phyloP scores from a whole-genome alignment of 2,329 filamentous ascomycete species.

The Ophiostoma perfectum region DNA sequence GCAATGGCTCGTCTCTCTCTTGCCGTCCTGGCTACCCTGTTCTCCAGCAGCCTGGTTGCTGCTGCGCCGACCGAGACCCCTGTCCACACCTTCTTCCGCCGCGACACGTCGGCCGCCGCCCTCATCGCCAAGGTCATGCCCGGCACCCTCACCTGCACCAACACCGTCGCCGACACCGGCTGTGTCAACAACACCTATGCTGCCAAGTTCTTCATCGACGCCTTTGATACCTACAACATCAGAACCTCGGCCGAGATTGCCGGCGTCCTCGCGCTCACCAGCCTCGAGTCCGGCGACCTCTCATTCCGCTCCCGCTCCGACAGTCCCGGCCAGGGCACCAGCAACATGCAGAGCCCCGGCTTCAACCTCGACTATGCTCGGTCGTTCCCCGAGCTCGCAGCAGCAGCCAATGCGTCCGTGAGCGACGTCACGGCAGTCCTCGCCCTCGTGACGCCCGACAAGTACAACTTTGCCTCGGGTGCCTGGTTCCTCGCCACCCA shows the following conservation, averaged over 20 bases:
- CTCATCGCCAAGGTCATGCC: slow-evolving; percentile 54
- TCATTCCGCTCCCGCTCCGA: slow-evolving; percentile 58
- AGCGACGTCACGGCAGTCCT: slow-evolving; percentile 39
- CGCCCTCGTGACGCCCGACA: slow-evolving; percentile 42
- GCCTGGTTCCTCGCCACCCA: slow-evolving; percentile 48
- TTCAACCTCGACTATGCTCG: slow-evolving; percentile 47
- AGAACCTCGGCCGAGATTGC: slow-evolving; percentile 56
- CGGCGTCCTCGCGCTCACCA: slow-evolving; percentile 63
- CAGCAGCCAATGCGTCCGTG: slow-evolving; percentile 30
- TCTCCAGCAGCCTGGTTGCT: background rate
- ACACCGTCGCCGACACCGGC: slow-evolving; percentile 39
- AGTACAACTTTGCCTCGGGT: slow-evolving; percentile 50
- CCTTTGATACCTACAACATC: slow-evolving; percentile 55
- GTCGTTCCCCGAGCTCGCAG: slow-evolving; percentile 37
- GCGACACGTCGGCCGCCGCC: slow-evolving; percentile 30
- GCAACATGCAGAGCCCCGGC: slow-evolving; percentile 44
- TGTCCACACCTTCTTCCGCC: background rate
- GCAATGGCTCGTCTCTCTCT: background rate
- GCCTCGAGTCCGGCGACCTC: slow-evolving; percentile 65
- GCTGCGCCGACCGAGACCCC: slow-evolving; percentile 10
- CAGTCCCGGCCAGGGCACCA: slow-evolving; percentile 65
- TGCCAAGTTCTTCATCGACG: slow-evolving; percentile 49
- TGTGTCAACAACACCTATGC: slow-evolving; percentile 62
- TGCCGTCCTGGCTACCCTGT: background rate
- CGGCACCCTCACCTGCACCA: slow-evolving; percentile 46